A percentile compares a stretch with the other conserved stretches of the same genome.
phyloP scores from a whole-genome alignment of 257 asterid genomes.

The Oldenlandia corymbosa region DNA sequence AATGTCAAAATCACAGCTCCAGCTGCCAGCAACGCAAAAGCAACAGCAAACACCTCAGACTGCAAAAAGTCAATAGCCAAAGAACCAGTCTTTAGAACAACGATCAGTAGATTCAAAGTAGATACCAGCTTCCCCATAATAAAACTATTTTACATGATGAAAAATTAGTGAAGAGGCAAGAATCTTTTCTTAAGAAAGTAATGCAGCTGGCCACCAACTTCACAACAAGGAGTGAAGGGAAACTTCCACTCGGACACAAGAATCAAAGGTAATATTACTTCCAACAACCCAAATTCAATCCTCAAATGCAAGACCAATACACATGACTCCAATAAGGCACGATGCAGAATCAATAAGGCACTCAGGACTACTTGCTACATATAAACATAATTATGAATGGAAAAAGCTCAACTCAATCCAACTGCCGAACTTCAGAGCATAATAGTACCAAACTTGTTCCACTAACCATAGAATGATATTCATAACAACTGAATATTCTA shows the following conservation, averaged over 20 bases:
- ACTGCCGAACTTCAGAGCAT: too few relatives aligned
- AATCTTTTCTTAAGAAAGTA: not conserved
- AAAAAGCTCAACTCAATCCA: too few relatives aligned
- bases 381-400: too few relatives aligned
- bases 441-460: too few relatives aligned
- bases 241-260: not conserved
- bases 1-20: constrained; percentile 91
- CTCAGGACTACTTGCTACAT: too few relatives aligned
- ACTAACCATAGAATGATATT: too few relatives aligned
- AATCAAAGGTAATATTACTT: not conserved
- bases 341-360: not conserved
- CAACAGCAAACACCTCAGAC: constrained; percentile 98
- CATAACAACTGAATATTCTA: too few relatives aligned
- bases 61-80: constrained; percentile 26
- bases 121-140: not conserved
- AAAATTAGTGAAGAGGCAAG: not conserved
- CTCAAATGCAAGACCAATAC: not conserved
- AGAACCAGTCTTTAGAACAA: not conserved
- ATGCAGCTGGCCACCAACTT: not conserved
- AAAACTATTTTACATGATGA: not conserved
- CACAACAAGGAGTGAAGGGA: not conserved
- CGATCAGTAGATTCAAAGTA: not conserved
- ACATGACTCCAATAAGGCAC: not conserved
- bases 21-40: constrained; percentile 85
- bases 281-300: not conserved